Evolutionary conservation across 2,329 filamentous ascomycete genomes (phyloP).

Genomic region (Coniochaeta sp.): DNA sequence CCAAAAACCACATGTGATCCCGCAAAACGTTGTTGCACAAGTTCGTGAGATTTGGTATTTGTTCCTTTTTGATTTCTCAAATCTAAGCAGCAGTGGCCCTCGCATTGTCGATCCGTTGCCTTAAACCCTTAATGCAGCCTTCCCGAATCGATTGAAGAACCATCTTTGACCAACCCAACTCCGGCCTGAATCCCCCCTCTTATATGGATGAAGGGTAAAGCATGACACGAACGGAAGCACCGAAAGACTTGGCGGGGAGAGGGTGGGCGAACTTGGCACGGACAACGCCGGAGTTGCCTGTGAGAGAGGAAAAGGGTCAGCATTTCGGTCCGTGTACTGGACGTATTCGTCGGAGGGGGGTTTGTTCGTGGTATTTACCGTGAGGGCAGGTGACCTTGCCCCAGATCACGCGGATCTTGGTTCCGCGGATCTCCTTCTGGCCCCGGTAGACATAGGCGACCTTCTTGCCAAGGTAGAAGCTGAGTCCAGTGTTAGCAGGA

Average conservation of each 20-base stretch:
- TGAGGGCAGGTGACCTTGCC: conserved; percentile 96
- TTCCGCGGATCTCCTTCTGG: conserved; percentile 88
- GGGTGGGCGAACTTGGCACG: conserved; percentile 95
- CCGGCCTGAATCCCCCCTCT: conserved; percentile 33
- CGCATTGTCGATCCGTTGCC: conserved; percentile 35
- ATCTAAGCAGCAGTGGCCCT: conserved; percentile 43
- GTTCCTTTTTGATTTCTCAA: conserved; percentile 42
- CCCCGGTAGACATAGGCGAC: conserved; percentile 98
- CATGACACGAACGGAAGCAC: conserved; percentile 93
- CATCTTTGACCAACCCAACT: conserved; percentile 55
- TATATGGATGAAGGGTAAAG: conserved; percentile 98
- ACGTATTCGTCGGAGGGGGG: not conserved
- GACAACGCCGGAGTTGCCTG: conserved; percentile 96
- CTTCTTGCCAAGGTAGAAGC: conserved; percentile 98
- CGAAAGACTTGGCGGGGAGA: conserved; percentile 94
- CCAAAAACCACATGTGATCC: conserved; percentile 1
- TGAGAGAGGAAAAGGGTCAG: not conserved
- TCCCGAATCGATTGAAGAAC: conserved; percentile 48
- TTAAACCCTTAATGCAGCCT: conserved; percentile 46
- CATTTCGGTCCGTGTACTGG: conserved; percentile 4
- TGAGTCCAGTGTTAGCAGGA: conserved; percentile 24
- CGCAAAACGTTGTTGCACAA: not conserved
- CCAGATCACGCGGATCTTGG: conserved; percentile 99
- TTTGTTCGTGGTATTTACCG: conserved; percentile 46
- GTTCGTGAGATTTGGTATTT: conserved; percentile 15